These are phyloP conservation scores for Paecilomyces niveus DNA, from an alignment of 2,329 filamentous ascomycete species.

Conservation along the genomic window DNA sequence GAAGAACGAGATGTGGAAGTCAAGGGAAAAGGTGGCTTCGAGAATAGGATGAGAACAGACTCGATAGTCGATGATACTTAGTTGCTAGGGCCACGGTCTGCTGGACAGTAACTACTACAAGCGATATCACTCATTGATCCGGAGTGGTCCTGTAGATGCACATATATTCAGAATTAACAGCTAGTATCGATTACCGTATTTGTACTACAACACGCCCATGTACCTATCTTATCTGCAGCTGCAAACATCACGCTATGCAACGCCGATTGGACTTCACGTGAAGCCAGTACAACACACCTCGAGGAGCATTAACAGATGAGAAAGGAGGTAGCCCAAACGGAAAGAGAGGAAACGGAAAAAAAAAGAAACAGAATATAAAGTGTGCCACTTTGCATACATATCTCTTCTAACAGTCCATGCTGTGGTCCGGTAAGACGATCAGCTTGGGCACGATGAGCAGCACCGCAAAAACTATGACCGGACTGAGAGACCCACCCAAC, in stretches of 20 bases:
- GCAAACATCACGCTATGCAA: constrained; percentile 1
- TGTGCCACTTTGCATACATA: neutral
- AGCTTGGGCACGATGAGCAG: neutral
- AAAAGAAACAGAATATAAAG: neutral
- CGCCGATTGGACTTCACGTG: neutral
- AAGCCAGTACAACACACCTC: neutral
- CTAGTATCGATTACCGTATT: neutral
- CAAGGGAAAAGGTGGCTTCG: too few species aligned
- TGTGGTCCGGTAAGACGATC: neutral
- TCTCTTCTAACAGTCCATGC: neutral
- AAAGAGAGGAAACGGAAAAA: neutral
- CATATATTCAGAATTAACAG: neutral
- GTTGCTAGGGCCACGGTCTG: too few species aligned
- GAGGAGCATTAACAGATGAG: neutral
- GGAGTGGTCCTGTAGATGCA: neutral
- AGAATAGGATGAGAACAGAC: too few species aligned
- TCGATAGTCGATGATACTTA: too few species aligned
- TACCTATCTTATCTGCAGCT: neutral
- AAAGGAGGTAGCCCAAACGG: neutral
- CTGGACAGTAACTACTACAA: neutral
- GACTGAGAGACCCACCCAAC: neutral
- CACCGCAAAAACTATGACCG: neutral
- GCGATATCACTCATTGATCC: neutral
- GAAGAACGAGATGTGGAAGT: too few species aligned
- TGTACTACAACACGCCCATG: neutral